Evolutionary conservation across 345 rosid genomes (phyloP).

Genomic region (Adansonia digitata): DNA sequence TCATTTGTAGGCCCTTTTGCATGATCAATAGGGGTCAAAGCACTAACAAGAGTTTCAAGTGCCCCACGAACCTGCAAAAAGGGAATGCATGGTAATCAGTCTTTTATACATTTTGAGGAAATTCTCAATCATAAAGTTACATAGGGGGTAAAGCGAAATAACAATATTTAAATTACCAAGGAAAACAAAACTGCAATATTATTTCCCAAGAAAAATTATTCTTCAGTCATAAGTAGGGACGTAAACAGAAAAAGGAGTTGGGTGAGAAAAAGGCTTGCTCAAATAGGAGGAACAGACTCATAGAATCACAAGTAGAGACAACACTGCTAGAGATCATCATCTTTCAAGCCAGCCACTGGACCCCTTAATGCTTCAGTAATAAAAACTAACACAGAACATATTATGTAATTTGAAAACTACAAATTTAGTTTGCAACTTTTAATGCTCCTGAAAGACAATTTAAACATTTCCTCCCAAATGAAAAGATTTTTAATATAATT

Average conservation of each 20-base stretch:
- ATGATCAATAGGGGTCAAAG: constrained; percentile 81
- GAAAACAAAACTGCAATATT: not conserved
- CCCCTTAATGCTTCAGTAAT: not conserved
- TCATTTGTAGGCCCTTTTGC: constrained; percentile 66
- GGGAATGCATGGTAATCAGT: not conserved
- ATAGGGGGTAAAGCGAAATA: not conserved
- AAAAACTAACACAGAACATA: not conserved
- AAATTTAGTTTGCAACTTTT: not conserved
- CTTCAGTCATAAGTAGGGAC: not conserved
- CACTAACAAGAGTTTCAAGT: constrained; percentile 85
- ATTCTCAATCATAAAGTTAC: not conserved
- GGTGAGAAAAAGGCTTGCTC: not conserved
- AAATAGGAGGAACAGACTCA: not conserved
- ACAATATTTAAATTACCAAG: not conserved
- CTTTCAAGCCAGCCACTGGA: no score
- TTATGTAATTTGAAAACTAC: not conserved
- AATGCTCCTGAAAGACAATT: not conserved
- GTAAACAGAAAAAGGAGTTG: not conserved
- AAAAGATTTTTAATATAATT: not conserved
- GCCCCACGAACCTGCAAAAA: constrained; percentile 79
- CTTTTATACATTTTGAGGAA: not conserved
- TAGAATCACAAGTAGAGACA: not conserved
- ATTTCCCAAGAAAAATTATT: not conserved
- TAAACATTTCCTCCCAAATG: not conserved
- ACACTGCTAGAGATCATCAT: not conserved